phyloP scores from a whole-genome alignment of 2,329 filamentous ascomycete species.

The Dactylellina haptotyla region DNA sequence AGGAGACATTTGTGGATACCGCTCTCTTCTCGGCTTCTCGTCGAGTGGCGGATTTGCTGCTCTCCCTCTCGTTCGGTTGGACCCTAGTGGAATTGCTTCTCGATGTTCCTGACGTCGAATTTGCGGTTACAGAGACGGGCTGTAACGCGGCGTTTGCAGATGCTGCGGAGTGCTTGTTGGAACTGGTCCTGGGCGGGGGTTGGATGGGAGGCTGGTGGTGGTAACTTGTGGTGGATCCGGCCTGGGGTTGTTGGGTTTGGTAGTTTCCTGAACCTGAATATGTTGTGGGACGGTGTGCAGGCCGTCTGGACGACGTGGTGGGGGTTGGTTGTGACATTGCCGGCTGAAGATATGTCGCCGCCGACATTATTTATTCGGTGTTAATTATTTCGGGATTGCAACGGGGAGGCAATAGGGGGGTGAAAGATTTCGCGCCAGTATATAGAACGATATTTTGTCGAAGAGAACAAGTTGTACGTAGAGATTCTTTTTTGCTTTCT shows the following conservation, averaged over 20 bases:
- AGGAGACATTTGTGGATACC: constrained; percentile 35
- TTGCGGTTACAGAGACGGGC: constrained; percentile 40
- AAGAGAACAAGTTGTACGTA: constrained; percentile 5
- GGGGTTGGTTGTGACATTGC: constrained; percentile 53
- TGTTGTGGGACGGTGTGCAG: constrained; percentile 47
- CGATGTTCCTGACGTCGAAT: constrained; percentile 27
- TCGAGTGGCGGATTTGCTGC: constrained; percentile 35
- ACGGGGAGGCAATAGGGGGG: no score
- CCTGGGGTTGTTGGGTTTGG: constrained; percentile 36
- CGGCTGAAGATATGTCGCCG: constrained; percentile 50
- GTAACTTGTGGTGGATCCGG: constrained; percentile 51
- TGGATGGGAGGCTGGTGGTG: constrained; percentile 52
- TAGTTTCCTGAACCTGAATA: constrained; percentile 49
- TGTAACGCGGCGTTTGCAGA: constrained; percentile 29
- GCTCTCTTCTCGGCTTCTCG: constrained; percentile 47
- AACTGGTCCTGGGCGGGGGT: constrained; percentile 48
- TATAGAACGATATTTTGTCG: background rate
- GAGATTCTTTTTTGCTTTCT: constrained; percentile 2
- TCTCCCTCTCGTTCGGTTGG: constrained; percentile 26
- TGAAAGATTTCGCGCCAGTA: constrained; percentile 6
- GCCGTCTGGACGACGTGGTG: constrained; percentile 43
- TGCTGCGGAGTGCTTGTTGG: constrained; percentile 30
- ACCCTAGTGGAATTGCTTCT: constrained; percentile 34
- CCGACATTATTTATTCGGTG: constrained; percentile 44
- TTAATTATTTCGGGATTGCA: background rate